Evolutionary conservation across 2,329 filamentous ascomycete species (phyloP).

Genomic region (Aspergillus viridinutans): DNA sequence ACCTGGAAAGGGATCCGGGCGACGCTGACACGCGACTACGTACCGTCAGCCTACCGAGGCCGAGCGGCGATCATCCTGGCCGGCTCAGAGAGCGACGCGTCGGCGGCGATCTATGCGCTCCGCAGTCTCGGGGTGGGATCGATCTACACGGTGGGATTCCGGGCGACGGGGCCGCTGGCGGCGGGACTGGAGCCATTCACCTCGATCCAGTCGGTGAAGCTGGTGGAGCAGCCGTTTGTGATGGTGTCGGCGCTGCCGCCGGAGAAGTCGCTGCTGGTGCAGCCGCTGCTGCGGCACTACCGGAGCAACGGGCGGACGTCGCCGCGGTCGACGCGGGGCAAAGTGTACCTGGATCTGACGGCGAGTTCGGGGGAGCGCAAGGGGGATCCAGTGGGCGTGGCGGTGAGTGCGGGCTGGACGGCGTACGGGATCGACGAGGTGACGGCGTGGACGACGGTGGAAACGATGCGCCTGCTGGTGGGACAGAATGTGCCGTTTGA

Average conservation of each 20-base stretch:
- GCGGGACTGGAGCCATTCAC: conserved; percentile 61
- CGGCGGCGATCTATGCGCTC: conserved; percentile 73
- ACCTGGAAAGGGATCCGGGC: conserved; percentile 82
- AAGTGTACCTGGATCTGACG: conserved; percentile 77
- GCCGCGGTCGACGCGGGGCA: conserved; percentile 44
- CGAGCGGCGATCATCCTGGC: conserved; percentile 73
- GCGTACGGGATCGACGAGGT: conserved; percentile 77
- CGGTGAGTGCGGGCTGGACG: conserved; percentile 70
- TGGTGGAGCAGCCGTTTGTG: conserved; percentile 73
- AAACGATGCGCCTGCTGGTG: conserved; percentile 71
- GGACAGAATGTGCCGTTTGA: conserved; percentile 86
- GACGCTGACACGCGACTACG: conserved; percentile 74
- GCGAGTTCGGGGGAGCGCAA: conserved; percentile 57
- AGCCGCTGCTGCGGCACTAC: conserved; percentile 72
- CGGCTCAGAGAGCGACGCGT: conserved; percentile 68
- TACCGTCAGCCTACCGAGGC: conserved; percentile 74
- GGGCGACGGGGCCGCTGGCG: conserved; percentile 55
- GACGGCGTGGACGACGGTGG: conserved; percentile 77
- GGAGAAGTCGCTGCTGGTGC: conserved; percentile 73
- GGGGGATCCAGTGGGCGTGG: conserved; percentile 65
- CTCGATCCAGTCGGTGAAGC: conserved; percentile 74
- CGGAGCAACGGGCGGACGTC: conserved; percentile 41
- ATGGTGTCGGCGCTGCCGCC: conserved; percentile 74
- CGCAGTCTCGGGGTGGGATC: conserved; percentile 70
- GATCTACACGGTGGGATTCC: conserved; percentile 81